Evolutionary conservation across 352 stramenopile genomes (phyloP).

Genomic region (Globisporangium okanoganense): DNA sequence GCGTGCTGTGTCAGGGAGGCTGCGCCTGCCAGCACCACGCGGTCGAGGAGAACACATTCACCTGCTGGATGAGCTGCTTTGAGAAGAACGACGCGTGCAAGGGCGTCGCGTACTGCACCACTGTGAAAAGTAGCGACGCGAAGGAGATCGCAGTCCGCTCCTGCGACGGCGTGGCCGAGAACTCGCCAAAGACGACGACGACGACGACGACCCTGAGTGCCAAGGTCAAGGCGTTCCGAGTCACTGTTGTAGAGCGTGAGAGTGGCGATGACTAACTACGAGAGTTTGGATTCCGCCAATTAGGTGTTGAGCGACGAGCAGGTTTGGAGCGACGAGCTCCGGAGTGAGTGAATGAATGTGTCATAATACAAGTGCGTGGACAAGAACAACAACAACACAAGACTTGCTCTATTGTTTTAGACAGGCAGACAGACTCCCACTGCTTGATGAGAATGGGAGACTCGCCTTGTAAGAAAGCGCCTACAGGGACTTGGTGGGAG

Average conservation of each 20-base stretch:
- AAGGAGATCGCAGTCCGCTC: background rate
- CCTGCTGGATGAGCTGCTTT: conserved; percentile 45
- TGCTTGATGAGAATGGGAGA: background rate
- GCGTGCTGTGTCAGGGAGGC: conserved; percentile 21
- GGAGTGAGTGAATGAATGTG: background rate
- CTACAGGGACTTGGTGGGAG: background rate
- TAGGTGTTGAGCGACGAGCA: background rate
- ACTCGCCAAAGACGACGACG: background rate
- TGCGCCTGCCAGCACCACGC: conserved; percentile 27
- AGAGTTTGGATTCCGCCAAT: background rate
- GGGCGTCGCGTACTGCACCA: conserved; percentile 7
- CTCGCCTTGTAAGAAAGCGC: background rate
- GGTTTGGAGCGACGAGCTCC: background rate
- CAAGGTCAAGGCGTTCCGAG: background rate
- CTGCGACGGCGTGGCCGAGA: background rate
- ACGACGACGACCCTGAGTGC: background rate
- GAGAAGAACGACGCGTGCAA: conserved; percentile 10
- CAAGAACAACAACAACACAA: background rate
- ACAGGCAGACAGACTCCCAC: background rate
- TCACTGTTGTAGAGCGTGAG: background rate
- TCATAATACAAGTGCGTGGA: background rate
- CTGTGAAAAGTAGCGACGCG: background rate
- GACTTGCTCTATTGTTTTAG: background rate
- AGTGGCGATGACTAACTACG: background rate
- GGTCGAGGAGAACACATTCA: conserved; percentile 19